Base-by-base conservation (phyloP, 108 stramenopile genomes). In the Epipyxis sp. region DNA sequence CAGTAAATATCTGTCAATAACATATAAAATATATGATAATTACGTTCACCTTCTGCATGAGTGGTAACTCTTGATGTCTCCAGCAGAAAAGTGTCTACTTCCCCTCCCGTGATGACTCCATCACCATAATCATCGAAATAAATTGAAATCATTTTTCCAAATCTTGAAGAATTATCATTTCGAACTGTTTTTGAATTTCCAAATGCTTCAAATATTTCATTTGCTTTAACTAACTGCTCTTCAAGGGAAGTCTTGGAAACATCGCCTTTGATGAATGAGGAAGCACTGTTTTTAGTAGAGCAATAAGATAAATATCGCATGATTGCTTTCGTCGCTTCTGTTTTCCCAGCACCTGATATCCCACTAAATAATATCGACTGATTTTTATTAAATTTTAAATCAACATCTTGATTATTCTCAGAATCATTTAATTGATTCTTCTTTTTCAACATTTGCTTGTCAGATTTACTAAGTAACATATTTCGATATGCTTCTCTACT, bases 1-100 rank as follows among this genome's bases (percentile, higher is more conserved):
- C n/a, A n/a, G n/a, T n/a, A n/a, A n/a, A n/a, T n/a, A 37, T 59
- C 69, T 16, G 59, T 41, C 25, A 69, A 71, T 42, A 81, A 79
- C 78, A 85, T 81, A 80, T 90, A 90, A 79, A 90, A 90, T n/a
- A 90, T 80, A 84, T 90, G 89, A 77, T 88, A 90, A 42, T 59
- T 76, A 42, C 89, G 69, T 87, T 90, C 89, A 10, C 77, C 88
- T n/a, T 42, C 27, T 30, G 78, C 91, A 90, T 29, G 92, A 89
- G 1, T 45, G 41, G 27, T 27, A 32, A 81, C 69, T 25, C 84
- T 59, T 20, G 40, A 43, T 45, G 80, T 84, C 68, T 84, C 84
- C 40, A 84, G 84, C 41, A 84, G 39, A 45, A 74, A 84, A 59
- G 76, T 59, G 25, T 84, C 86, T 0, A 86, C 87, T 41, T 59